Percentiles rank a stretch among this genome's conserved stretches.
Evolutionary conservation across 2,329 filamentous ascomycete genomes (phyloP).

Genomic region (Aureobasidium lini): DNA sequence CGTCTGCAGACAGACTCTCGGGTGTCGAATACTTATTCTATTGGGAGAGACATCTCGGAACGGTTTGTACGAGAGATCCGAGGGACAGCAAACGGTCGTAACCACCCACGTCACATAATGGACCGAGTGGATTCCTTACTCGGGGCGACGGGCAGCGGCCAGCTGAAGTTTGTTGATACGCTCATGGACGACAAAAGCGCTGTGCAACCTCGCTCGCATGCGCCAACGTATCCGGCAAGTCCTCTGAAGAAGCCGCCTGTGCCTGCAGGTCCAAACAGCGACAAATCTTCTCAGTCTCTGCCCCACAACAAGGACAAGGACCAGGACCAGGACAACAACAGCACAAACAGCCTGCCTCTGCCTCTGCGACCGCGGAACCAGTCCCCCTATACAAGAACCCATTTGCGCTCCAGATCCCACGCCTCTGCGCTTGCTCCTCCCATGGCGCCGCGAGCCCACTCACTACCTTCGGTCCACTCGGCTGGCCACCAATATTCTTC

Average conservation of each 20-base stretch:
- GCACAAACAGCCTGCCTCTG: conserved; percentile 17
- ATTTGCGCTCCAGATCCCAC: conserved; percentile 39
- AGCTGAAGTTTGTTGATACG: neutral
- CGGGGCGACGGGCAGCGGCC: neutral
- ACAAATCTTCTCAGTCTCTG: neutral
- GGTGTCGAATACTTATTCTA: neutral
- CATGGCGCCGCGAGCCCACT: conserved; percentile 41
- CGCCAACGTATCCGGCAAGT: neutral
- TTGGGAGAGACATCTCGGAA: neutral
- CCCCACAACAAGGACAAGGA: neutral
- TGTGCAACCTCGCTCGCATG: conserved; percentile 1
- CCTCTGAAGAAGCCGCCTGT: neutral
- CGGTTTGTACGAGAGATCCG: neutral
- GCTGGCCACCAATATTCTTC: conserved; percentile 28
- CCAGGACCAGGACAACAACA: neutral
- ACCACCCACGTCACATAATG: conserved; percentile 9
- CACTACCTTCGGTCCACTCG: conserved; percentile 34
- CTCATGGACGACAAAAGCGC: neutral
- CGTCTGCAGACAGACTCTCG: neutral
- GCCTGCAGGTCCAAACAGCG: neutral
- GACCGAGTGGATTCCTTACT: neutral
- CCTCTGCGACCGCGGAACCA: conserved; percentile 33
- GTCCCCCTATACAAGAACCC: conserved; percentile 40
- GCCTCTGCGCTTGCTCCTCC: conserved; percentile 35
- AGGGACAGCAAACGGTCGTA: neutral